Evolutionary conservation across 306 rosid species (phyloP).

Genomic region (Inga leiocalycina): DNA sequence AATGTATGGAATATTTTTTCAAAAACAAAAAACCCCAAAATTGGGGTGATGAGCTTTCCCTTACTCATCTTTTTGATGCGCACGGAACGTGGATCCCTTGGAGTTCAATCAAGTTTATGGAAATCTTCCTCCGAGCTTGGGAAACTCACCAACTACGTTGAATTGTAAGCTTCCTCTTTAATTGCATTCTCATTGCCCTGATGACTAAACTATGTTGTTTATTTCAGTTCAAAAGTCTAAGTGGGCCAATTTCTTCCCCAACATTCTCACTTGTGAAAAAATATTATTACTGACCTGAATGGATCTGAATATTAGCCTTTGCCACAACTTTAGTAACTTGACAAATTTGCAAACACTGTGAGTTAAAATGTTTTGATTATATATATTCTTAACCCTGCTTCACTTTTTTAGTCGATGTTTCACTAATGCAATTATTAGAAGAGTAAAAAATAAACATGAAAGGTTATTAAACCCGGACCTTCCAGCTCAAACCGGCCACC

Average conservation of each 20-base stretch:
- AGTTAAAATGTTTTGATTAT: constrained; percentile 18
- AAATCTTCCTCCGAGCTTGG: too few relatives aligned
- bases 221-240: constrained; percentile 27
- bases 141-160: too few relatives aligned
- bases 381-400: background rate
- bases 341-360: constrained; percentile 34
- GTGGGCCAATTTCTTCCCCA: constrained; percentile 53
- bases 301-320: constrained; percentile 38
- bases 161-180: too few relatives aligned
- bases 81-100: too few relatives aligned
- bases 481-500: too few relatives aligned
- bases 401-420: constrained; percentile 28
- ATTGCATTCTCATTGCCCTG: too few relatives aligned
- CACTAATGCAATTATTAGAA: background rate
- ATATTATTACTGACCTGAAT: constrained; percentile 36
- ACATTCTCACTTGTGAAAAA: constrained; percentile 26
- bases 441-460: background rate
- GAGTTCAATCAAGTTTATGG: too few relatives aligned
- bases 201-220: too few relatives aligned
- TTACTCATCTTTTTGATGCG: too few relatives aligned
- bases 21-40: too few relatives aligned
- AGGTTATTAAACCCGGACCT: background rate
- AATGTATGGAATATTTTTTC: too few relatives aligned
- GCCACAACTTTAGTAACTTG: constrained; percentile 35
- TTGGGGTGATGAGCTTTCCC: too few relatives aligned